Base-by-base conservation (phyloP, 441 rosid genomes). In the Geranium incanum region DNA sequence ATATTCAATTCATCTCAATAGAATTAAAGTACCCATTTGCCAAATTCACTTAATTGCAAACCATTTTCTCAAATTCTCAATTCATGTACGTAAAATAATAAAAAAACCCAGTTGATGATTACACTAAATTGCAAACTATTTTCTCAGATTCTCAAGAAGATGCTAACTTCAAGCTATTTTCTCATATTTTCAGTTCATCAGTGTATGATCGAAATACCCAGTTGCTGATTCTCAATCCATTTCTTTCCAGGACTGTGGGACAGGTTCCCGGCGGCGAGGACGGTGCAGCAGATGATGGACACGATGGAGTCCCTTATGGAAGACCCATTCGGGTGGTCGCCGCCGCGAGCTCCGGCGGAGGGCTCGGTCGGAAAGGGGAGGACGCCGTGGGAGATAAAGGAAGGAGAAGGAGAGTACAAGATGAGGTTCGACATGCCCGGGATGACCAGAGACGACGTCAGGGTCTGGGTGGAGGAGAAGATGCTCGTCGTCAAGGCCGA, bases 351-450 rank as follows among this genome's bases (percentile, higher is more conserved):
- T 1, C 13, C n/a, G 55, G 55, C 75, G 41, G 39, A 77, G 0
- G 21, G 43, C 3, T 71, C 77, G 15, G 65, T 67, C 13, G 71
- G 72, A 3, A 73, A 81, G 66, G 91, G 90, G 19, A 80, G 90
- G 75, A 83, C 83, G 0, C 89, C 94, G 5, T 89, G 90, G 89
- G 92, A 84, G 72, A 84, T 89, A 6, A 86, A 78, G 68, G 92
- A 84, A 76, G 83, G 81, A 3, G 85, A 81, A 38, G 71, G 1
- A 0, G 89, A 83, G 50, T 90, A 84, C 72, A 86, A 78, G 74
- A 78, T 86, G 85, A 83, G 88, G n/a, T 87, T 88, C 11, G 89
- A 84, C 79, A 81, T 89, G 90, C 88, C 88, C 6, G 88, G 95
- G 21, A 88, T 89, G 89, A 86, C 82, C 3, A 86, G 78, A 70